Evolutionary conservation across 768 basidiomycete species (phyloP), one percentile per base, ranked within the genome.

Genomic region (Russula virescens): DNA sequence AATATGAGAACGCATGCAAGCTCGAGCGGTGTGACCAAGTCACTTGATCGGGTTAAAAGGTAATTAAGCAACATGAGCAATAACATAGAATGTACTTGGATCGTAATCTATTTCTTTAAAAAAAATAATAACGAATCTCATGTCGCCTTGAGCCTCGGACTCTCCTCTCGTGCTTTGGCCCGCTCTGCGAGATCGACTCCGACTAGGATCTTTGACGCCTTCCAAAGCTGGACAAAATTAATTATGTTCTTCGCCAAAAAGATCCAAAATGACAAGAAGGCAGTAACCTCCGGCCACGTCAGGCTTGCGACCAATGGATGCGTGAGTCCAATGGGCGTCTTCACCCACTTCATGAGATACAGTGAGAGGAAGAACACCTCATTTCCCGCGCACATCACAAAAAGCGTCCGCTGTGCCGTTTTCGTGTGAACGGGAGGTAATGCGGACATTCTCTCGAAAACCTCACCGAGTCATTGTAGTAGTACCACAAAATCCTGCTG

Each of bases 151-250:
- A 43, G 45, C 62, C 38, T 55, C 55, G 64, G 62, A 66, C 69
- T 68, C 66, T 71, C 79, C 60, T 81, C 77, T 60, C 86, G 76
- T 21, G 82, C 87, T 60, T 81, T 80, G 43, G 86, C 85, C 67
- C 94, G 78, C 74, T 95, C 93, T 48, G 90, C 91, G 51, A 97
- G 76, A 71, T 97, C 94, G 13, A 97, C 90, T 0, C 94, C 94
- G 16, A 97, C 94, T 18, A 97, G 81, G 59, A 94, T 92, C 75
- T 94, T 94, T 40, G 90, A 89, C 28, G 97, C 96, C 73, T 99
- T 99, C 95, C 95, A 98, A 61, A 98, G 83, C 74, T 99, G 97
- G 8, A 99, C 94, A 38, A 90, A 74, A 73, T 98, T 97, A 79
- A 99, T 92, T 60, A 94, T 70, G 72, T 98, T 97, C 79, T 98